Evolutionary conservation across 306 rosid genomes (phyloP), one percentile per base, ranked within the genome.

Genomic region (Corylus americana): DNA sequence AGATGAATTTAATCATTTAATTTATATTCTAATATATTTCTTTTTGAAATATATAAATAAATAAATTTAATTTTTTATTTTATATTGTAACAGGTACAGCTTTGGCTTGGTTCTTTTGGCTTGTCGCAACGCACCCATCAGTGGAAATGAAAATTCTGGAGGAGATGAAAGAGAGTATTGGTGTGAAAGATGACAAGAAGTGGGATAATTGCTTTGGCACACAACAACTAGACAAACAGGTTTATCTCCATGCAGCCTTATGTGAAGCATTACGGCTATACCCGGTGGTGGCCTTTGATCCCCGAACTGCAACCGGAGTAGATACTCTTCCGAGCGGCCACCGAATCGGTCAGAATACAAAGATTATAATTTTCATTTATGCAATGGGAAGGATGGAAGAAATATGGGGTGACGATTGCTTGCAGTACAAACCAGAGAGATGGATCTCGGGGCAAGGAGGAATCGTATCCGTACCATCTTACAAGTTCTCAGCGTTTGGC

Each of bases 241-340:
- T 79, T 4, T 86, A 73, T 76, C 44, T 82, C n/a, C 84, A 82
- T 29, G 84, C 73, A 18, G 74, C 84, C 9, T 2, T 86, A 2
- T 77, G 85, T n/a, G 89, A 86, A 54, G 61, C 84, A 8, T 37
- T 86, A 3, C 57, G 89, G 13, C 82, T 86, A 22, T 79, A 75
- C 13, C 89, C 86, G 1, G 55, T 84, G 0, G 75, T 79, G 3
- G 80, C 84, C 8, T 77, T 82, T n/a, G 61, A 86, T 57, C 84
- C 74, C 53, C 74, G 73, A 74, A 18, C 77, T 6, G 64, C 84
- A 7, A n/a, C 11, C 0, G 29, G 68, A 11, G 31, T 14, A 4
- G 84, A 86, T 18, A 25, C 16, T 9, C 86, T 86, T 4, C 87
- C 87, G 0, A 86, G 87, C 14, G 89, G 87, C 7, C 89, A 80